These are phyloP conservation scores for Bruguiera sexangula DNA, from an alignment of 345 rosid genomes.

Conservation along the genomic window DNA sequence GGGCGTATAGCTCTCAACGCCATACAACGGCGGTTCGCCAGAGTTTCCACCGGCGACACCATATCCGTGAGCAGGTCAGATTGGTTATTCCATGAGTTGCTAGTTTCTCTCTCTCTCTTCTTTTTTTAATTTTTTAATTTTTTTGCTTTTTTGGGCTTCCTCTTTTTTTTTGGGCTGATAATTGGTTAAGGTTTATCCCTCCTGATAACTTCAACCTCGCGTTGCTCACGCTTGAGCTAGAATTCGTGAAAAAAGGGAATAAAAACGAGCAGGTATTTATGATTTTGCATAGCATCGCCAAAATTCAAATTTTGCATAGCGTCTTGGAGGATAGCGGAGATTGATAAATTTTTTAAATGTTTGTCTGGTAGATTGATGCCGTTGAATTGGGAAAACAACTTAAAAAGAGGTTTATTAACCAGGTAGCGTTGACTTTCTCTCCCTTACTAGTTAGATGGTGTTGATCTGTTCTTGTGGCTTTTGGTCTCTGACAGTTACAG, in stretches of 20 bases:
- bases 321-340: constrained; percentile 1
- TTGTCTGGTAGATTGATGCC: constrained; percentile 73
- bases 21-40: constrained; percentile 79
- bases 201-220: constrained; percentile 76
- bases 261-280: constrained; percentile 72
- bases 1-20: constrained; percentile 76
- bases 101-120: background rate
- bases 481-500: background rate
- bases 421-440: constrained; percentile 38
- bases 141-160: background rate
- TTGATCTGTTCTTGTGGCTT: background rate
- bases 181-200: constrained; percentile 59
- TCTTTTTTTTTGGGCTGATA: background rate
- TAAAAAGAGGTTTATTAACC: constrained; percentile 68
- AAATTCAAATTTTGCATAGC: background rate
- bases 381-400: constrained; percentile 72
- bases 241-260: constrained; percentile 88
- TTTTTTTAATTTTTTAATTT: background rate
- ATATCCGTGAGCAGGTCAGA: constrained; percentile 64
- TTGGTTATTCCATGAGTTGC: background rate
- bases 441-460: background rate
- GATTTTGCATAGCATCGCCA: background rate
- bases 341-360: background rate
- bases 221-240: constrained; percentile 74
- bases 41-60: constrained; percentile 78